Percentiles rank a stretch among this genome's conserved stretches.
These are phyloP conservation scores for Leccinum truebloodii DNA, from an alignment of 768 basidiomycete genomes.

Conservation along the genomic window DNA sequence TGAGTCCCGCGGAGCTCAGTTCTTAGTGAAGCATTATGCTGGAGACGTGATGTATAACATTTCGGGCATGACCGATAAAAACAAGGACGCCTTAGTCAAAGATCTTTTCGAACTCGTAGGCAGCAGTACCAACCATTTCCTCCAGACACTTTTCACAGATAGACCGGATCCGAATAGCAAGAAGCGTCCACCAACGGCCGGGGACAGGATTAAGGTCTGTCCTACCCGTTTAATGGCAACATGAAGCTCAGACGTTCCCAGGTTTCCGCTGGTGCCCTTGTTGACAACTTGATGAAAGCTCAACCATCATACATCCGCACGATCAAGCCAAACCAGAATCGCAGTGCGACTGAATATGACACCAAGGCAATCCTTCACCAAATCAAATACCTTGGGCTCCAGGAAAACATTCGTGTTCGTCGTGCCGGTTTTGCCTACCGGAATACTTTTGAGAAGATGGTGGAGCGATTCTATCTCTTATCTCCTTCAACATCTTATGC, in stretches of 20 bases:
- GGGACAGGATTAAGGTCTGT: conserved; percentile 92
- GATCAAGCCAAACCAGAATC: conserved; percentile 98
- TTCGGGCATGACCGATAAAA: conserved; percentile 99
- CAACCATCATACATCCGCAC: conserved; percentile 99
- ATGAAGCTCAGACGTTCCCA: conserved; percentile 28
- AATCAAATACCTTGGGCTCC: conserved; percentile 97
- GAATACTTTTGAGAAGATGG: conserved; percentile 99
- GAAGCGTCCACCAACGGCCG: conserved; percentile 96
- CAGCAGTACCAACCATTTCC: conserved; percentile 76
- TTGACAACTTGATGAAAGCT: conserved; percentile 96
- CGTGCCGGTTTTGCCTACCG: conserved; percentile 98
- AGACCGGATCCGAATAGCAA: conserved; percentile 95
- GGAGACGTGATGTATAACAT: conserved; percentile 99
- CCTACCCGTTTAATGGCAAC: neutral
- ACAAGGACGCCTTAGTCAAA: conserved; percentile 96
- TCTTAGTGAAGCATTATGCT: conserved; percentile 95
- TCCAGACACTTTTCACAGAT: conserved; percentile 90
- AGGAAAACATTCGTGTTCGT: conserved; percentile 97
- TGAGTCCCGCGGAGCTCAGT: conserved; percentile 91
- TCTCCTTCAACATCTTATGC: conserved; percentile 97
- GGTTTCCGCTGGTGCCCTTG: conserved; percentile 93
- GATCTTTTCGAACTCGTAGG: conserved; percentile 91
- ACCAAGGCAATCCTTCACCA: conserved; percentile 95
- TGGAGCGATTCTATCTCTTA: conserved; percentile 94
- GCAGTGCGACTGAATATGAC: conserved; percentile 90